Evolutionary conservation across 73 alveolate genomes (phyloP).

Genomic region (Chromera velia): DNA sequence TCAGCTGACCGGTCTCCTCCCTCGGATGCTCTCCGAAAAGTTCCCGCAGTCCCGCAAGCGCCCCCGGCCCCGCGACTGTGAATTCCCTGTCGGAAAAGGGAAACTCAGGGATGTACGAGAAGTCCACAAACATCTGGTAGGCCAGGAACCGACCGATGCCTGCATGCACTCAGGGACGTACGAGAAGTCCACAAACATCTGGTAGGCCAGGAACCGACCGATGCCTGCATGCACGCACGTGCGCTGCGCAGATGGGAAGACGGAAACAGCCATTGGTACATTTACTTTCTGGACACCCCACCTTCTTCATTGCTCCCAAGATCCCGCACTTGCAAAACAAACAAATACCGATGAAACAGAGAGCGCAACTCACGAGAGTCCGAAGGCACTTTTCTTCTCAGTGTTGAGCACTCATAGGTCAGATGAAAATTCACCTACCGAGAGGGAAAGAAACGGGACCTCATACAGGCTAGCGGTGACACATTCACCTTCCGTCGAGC

Average conservation of each 20-base stretch:
- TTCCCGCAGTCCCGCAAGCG: too few species aligned
- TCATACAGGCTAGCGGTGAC: too few species aligned
- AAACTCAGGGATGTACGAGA: neutral
- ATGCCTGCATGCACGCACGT: neutral
- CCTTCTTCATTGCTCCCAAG: neutral
- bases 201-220: neutral
- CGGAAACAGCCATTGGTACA: neutral
- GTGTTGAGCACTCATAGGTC: too few species aligned
- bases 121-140: neutral
- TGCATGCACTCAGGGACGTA: neutral
- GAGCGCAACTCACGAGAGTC: too few species aligned
- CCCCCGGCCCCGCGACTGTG: neutral
- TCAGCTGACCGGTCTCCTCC: too few species aligned
- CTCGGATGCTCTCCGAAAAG: too few species aligned
- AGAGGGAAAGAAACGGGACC: too few species aligned
- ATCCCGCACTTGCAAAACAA: neutral
- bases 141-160: neutral
- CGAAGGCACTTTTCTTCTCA: too few species aligned
- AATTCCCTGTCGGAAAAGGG: neutral
- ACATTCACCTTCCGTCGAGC: too few species aligned
- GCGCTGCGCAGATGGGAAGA: neutral
- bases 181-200: neutral
- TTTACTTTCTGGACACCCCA: neutral
- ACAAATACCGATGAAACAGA: too few species aligned
- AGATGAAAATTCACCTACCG: too few species aligned